phyloP scores from a whole-genome alignment of 305 asterid genomes.

The Fraxinus velutina region DNA sequence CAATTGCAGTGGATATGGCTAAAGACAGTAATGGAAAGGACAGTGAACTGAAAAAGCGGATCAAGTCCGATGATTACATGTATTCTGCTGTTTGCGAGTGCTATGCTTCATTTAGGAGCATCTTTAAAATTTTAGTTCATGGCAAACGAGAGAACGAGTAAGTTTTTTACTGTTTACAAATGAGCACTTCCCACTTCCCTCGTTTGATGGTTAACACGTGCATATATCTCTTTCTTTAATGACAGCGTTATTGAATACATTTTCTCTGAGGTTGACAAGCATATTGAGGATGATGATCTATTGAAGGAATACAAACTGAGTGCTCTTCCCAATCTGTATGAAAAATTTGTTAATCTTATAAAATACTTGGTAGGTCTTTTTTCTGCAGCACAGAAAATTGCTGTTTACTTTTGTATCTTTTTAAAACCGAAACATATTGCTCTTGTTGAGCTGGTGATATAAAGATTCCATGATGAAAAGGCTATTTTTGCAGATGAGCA shows the following conservation, averaged over 20 bases:
- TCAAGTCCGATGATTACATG: conserved; percentile 76
- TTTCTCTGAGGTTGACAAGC: conserved; percentile 83
- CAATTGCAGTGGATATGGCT: conserved; percentile 99
- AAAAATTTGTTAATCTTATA: conserved; percentile 81
- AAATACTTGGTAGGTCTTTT: conserved; percentile 75
- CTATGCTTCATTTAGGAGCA: conserved; percentile 87
- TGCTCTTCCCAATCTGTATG: conserved; percentile 88
- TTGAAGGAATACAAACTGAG: conserved; percentile 63
- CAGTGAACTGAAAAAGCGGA: conserved; percentile 85
- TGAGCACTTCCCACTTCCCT: neutral
- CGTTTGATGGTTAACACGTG: neutral
- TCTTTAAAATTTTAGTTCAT: conserved; percentile 65
- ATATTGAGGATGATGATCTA: conserved; percentile 56
- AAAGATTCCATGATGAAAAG: conserved; percentile 20
- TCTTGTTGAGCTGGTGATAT: conserved; percentile 10
- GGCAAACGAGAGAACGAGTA: conserved; percentile 83
- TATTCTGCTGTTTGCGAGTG: conserved; percentile 94
- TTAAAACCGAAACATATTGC: conserved; percentile 9
- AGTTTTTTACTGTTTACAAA: conserved; percentile 30
- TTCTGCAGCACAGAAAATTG: conserved; percentile 22
- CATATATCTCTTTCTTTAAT: conserved; percentile 17
- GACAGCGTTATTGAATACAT: conserved; percentile 82
- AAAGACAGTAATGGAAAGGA: conserved; percentile 95
- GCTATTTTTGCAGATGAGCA: conserved; percentile 62
- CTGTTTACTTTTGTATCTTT: neutral